Evolutionary conservation across 1,284 basidiomycete species (phyloP), one percentile per base, ranked within the genome.

Genomic region (Ceraceosorus bombacis): DNA sequence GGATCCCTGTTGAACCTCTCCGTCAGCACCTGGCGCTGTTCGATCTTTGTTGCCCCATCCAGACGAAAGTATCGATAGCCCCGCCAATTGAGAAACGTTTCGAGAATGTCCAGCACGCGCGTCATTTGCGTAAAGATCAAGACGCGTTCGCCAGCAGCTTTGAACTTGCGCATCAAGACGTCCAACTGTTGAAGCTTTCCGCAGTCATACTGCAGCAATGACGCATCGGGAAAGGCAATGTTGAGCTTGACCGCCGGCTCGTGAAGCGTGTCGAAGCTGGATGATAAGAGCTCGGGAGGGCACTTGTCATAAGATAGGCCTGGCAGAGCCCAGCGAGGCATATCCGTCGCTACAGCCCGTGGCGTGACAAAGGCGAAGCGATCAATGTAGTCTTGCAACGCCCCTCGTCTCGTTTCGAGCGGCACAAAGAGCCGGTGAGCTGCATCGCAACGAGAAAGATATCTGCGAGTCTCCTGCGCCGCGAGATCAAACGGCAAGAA

Each of bases 81-180:
- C 71, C 93, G 90, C 67, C 90, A 86, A 71, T 88, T 94, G 62
- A 97, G 82, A 79, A 94, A 96, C 43, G 87, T 86, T 76, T 97
- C 94, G 54, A 97, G 82, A 59, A 97, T 93, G 78, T 97, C 93
- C 58, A 97, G 82, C 43, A 97, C 88, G 61, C 84, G 83, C 27
- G 93, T 96, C 93, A 97, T 97, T 74, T 97, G 93, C 0, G 93
- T 97, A 78, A 97, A 97, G 70, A 97, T 94, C 53, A 97, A 82
- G 27, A 90, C 84, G 1, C 93, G 87, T 75, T 96, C 92, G 0
- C 90, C 90, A 2, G 85, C 89, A 0, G 85, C 85, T 73, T 93
- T 91, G 75, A 86, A 87, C 72, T 89, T 85, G 27, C 90, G 85
- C 50, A 97, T 82, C 40, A 97, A 82, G 36, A 81, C 80, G 40